Evolutionary conservation across 768 basidiomycete species (phyloP).

Genomic region (Royoungia palumana): DNA sequence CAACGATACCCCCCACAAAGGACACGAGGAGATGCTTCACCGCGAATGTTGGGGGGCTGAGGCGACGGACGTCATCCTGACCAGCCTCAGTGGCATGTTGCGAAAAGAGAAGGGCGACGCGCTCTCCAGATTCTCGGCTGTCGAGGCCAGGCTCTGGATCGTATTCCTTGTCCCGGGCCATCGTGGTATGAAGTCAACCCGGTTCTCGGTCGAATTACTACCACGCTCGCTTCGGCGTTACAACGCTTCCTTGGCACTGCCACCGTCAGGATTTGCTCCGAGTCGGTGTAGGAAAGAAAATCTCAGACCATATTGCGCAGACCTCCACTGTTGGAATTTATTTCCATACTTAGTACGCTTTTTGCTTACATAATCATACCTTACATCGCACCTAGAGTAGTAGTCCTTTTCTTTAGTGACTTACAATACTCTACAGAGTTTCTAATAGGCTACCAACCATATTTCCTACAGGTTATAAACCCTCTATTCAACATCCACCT

Average conservation of each 20-base stretch:
- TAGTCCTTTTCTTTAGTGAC: too few relatives aligned
- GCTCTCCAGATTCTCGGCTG: conserved; percentile 22
- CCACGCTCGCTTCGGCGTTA: too few relatives aligned
- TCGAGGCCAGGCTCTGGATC: conserved; percentile 41
- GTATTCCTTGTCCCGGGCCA: conserved; percentile 21
- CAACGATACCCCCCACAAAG: conserved; percentile 52
- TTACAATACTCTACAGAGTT: too few relatives aligned
- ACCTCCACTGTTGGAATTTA: too few relatives aligned
- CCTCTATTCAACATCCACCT: too few relatives aligned
- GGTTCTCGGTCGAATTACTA: neutral
- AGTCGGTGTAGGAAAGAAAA: too few relatives aligned
- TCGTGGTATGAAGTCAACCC: neutral
- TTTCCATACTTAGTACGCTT: too few relatives aligned
- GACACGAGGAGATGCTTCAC: conserved; percentile 42
- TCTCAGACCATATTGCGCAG: too few relatives aligned
- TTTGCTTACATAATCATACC: too few relatives aligned
- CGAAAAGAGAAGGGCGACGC: conserved; percentile 36
- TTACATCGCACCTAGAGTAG: too few relatives aligned
- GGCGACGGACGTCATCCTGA: neutral
- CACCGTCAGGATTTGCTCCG: neutral
- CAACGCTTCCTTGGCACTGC: neutral
- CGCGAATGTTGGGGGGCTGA: conserved; percentile 12
- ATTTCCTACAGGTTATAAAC: too few relatives aligned
- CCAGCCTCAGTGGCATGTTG: conserved; percentile 10
- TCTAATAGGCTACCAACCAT: too few relatives aligned